Conservation (phyloP, 768 basidiomycete genomes). For the Terana coerulea region DNA sequence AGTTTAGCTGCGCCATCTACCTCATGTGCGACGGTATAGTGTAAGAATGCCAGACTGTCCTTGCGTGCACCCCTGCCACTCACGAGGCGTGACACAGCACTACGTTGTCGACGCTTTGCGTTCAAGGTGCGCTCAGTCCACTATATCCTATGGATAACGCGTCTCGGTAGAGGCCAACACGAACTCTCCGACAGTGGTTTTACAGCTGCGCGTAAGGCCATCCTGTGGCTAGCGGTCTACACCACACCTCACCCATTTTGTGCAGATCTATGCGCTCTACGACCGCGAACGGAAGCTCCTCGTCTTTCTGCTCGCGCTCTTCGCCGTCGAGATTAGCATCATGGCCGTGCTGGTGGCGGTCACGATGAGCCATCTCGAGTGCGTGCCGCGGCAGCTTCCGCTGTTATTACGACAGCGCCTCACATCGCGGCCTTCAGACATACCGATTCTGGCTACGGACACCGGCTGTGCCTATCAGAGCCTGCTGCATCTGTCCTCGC, state of each 20-base stretch:
- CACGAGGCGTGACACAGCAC: not conserved
- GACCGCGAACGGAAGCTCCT: slow-evolving; percentile 8
- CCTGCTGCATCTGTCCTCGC: slow-evolving; percentile 16
- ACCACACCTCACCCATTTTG: not conserved
- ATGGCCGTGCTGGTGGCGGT: slow-evolving; percentile 13
- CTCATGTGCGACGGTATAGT: slow-evolving; percentile 11
- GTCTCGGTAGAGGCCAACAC: not conserved
- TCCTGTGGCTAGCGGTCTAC: not conserved
- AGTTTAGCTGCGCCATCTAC: slow-evolving; percentile 9
- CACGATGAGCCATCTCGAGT: slow-evolving; percentile 10
- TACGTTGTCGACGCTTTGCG: not conserved
- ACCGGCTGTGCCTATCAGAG: slow-evolving; percentile 20
- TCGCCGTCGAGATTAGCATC: not conserved
- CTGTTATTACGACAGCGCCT: not conserved
- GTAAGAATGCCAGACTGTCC: not conserved
- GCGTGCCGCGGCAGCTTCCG: not conserved
- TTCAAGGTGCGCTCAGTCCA: not conserved
- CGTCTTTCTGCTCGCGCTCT: slow-evolving; percentile 3
- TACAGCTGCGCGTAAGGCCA: slow-evolving; percentile 12
- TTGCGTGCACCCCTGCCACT: no score
- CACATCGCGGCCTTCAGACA: not conserved
- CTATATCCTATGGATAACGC: not conserved
- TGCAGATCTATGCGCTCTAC: slow-evolving; percentile 16
- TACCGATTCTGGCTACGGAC: not conserved
- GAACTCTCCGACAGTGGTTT: slow-evolving; percentile 6